These are phyloP conservation scores for Salvia sclarea DNA, from an alignment of 305 asterid species.

Conservation along the genomic window DNA sequence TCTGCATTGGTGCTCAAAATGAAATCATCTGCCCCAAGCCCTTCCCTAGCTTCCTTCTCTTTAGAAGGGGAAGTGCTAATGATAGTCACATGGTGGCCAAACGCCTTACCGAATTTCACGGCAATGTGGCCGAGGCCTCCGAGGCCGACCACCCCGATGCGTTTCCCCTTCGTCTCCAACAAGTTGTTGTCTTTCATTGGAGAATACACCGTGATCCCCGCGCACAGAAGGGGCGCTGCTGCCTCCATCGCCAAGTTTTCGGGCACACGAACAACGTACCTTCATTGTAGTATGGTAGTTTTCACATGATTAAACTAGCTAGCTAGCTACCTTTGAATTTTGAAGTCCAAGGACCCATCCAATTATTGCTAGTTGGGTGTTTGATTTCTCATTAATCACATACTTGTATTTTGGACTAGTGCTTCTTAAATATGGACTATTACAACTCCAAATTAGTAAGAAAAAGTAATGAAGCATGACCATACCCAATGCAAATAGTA, in stretches of 20 bases:
- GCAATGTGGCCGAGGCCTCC: slow-evolving; percentile 92
- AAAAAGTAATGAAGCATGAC: background rate
- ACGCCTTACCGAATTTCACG: slow-evolving; percentile 75
- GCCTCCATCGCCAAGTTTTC: slow-evolving; percentile 73
- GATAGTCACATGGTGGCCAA: slow-evolving; percentile 73
- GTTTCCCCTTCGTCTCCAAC: slow-evolving; percentile 48
- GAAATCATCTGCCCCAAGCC: slow-evolving; percentile 75
- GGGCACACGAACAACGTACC: slow-evolving; percentile 78
- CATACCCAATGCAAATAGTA: background rate
- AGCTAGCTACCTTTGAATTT: too few relatives aligned
- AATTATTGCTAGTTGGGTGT: background rate
- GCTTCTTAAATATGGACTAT: background rate
- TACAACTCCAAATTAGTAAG: background rate
- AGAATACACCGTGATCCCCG: slow-evolving; percentile 67
- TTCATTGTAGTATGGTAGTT: slow-evolving; percentile 24
- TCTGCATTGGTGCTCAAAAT: slow-evolving; percentile 53
- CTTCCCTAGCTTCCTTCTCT: slow-evolving; percentile 65
- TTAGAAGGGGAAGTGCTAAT: slow-evolving; percentile 88
- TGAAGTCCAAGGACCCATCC: too few relatives aligned
- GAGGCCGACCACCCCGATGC: slow-evolving; percentile 67
- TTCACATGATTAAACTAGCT: background rate
- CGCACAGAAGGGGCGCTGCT: slow-evolving; percentile 80
- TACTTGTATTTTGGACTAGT: background rate
- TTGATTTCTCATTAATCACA: background rate
- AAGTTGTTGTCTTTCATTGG: slow-evolving; percentile 70